phyloP scores from a whole-genome alignment of 108 stramenopile species.

The Fistulifera pelliculosa region DNA sequence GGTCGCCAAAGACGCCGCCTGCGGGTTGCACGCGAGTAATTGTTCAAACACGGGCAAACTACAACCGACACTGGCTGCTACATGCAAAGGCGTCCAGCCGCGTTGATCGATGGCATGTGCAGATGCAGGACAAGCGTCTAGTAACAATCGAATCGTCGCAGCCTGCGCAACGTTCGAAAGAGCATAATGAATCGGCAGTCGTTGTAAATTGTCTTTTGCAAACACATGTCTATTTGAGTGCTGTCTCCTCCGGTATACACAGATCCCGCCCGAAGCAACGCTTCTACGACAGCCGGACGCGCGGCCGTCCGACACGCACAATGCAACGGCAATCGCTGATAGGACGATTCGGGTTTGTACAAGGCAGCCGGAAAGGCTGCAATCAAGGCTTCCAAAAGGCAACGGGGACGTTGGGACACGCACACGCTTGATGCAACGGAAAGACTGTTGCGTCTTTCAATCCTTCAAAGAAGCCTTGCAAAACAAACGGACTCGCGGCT shows the following conservation, averaged over 20 bases:
- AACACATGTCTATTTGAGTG: neutral
- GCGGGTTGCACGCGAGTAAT: neutral
- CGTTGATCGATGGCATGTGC: slow-evolving; percentile 1
- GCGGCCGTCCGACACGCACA: slow-evolving; percentile 72
- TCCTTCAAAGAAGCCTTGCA: slow-evolving; percentile 20
- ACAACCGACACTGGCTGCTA: neutral
- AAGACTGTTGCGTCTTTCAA: slow-evolving; percentile 10
- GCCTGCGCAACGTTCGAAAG: neutral
- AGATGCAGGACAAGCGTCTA: no score
- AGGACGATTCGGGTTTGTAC: slow-evolving; percentile 40
- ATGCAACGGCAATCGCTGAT: slow-evolving; percentile 55
- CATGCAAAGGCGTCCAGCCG: slow-evolving; percentile 1
- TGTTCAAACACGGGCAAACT: neutral
- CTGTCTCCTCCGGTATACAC: no score
- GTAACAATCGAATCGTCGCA: no score
- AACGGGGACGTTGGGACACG: neutral
- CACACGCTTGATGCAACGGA: slow-evolving; percentile 8
- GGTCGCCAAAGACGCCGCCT: neutral
- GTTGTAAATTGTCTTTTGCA: slow-evolving; percentile 4
- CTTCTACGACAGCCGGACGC: slow-evolving; percentile 30
- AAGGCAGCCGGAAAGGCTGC: slow-evolving; percentile 41
- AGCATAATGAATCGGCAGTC: slow-evolving; percentile 5
- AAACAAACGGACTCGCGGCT: no score
- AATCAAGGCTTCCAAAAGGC: slow-evolving; percentile 11
- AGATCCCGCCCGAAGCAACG: slow-evolving; percentile 14